Base-by-base conservation (phyloP, 2,329 filamentous ascomycete species). In the Diaporthe citrichinensis region DNA sequence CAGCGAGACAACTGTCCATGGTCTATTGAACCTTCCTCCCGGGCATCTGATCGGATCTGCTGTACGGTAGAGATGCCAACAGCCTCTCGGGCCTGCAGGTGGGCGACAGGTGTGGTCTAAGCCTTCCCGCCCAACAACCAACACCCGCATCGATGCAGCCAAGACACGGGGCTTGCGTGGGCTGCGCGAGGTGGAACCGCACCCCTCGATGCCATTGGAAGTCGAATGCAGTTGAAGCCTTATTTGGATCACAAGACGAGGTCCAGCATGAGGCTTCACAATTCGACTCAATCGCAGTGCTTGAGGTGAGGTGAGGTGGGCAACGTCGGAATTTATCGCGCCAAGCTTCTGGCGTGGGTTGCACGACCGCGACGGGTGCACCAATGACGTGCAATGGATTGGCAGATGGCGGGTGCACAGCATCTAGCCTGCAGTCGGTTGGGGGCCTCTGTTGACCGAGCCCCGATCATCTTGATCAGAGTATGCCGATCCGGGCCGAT, bases 61-160 rank as follows among this genome's bases (percentile, higher is more conserved):
- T 39, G 20, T 39, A 41, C 10, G 23, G 15, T 41, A n/a, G 23
- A 23, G n/a, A n/a, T 41, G 46, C 65, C 49, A 69, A 25, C 31
- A 69, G 49, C 65, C 49, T 55, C 31, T 4, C 36, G 9, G 49
- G 46, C 49, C 34, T 39, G 49, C 65, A 28, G 46, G 31, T 31
- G 17, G 44, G 1, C 36, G 36, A 39, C 0, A 14, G 36, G 62
- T 69, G 65, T 68, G 65, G 65, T 55, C 65, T 12, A 69, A 69
- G 65, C 65, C 65, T 51, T 34, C 65, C n/a, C 65, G 17, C 65
- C 28, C 7, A 20, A 69, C 4, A 69, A 55, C 65, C 65, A 69
- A 69, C 65, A 69, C 65, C 49, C 8, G 65, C 65, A 69, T 55
- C 31, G 65, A 25, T 25, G 34, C 65, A 55, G 49, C 65, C 49